Conservation (phyloP, 2,329 filamentous ascomycete species). For the Paracamarosporium sp. region DNA sequence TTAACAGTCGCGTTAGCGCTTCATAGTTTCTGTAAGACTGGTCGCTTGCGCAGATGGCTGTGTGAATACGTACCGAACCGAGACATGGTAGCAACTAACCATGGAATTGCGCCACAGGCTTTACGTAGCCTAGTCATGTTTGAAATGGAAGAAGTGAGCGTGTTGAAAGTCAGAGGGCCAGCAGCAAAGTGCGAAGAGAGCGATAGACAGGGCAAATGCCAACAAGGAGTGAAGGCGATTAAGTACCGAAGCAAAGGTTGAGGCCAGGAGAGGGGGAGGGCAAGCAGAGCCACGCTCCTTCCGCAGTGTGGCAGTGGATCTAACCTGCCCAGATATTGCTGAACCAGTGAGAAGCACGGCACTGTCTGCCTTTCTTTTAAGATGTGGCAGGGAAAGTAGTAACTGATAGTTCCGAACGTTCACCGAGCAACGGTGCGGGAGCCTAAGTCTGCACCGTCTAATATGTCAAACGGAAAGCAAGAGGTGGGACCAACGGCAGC, state of each 20-base stretch:
- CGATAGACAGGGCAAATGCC: conserved; percentile 2
- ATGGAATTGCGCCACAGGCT: conserved; percentile 32
- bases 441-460: no score
- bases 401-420: not conserved
- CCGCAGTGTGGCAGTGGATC: not conserved
- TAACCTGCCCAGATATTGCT: not conserved
- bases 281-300: not conserved
- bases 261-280: conserved; percentile 11
- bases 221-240: not conserved
- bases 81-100: conserved; percentile 37
- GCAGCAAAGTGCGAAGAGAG: conserved; percentile 3
- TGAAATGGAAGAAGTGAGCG: conserved; percentile 23
- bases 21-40: not conserved
- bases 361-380: not conserved
- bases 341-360: not conserved
- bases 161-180: conserved; percentile 18
- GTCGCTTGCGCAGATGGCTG: not conserved
- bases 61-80: conserved; percentile 34
- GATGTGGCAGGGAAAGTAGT: not conserved
- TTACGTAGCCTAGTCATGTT: conserved; percentile 24
- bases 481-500: not conserved
- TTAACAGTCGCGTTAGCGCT: conserved; percentile 18
- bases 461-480: conserved; percentile 4
- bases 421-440: not conserved
- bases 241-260: conserved; percentile 13